Evolutionary conservation across 176 grass and related monocot genomes (phyloP).

Genomic region (Oryza punctata): DNA sequence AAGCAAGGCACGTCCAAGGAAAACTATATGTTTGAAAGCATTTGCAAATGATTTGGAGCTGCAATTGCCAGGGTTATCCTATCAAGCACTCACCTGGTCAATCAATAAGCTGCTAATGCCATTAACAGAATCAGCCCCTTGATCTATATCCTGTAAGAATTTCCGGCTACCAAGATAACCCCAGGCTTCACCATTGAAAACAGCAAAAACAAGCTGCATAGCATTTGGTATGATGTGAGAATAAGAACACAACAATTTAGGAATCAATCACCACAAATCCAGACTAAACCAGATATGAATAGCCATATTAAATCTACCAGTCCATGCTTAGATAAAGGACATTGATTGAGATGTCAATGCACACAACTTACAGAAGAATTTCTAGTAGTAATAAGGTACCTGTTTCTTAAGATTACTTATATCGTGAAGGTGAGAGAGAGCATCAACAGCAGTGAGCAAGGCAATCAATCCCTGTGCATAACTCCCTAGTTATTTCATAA

Average conservation of each 20-base stretch:
- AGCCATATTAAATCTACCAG: conserved; percentile 34
- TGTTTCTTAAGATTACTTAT: conserved; percentile 86
- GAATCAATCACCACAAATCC: conserved; percentile 25
- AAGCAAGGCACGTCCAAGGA: neutral
- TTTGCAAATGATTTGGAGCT: conserved; percentile 12
- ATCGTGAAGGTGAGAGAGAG: conserved; percentile 80
- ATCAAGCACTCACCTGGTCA: conserved; percentile 68
- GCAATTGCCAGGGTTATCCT: neutral
- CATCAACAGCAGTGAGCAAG: conserved; percentile 92
- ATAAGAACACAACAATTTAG: conserved; percentile 25
- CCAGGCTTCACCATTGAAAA: conserved; percentile 96
- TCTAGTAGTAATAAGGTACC: conserved; percentile 45
- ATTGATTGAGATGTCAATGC: neutral
- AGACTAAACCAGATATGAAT: neutral
- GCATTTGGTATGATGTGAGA: conserved; percentile 27
- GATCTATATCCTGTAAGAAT: conserved; percentile 83
- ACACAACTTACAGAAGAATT: conserved; percentile 5
- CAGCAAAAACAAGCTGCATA: conserved; percentile 77
- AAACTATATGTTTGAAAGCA: conserved; percentile 5
- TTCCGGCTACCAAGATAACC: conserved; percentile 96
- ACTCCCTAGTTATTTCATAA: conserved; percentile 29
- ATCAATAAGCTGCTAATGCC: conserved; percentile 75
- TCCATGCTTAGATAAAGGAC: neutral
- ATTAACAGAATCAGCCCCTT: conserved; percentile 69
- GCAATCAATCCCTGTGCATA: conserved; percentile 88